Conservation (phyloP, 306 rosid species). For the apple (Malus domestica) region ASM211411v1 NC_041801.1:2442501-2443000, state of each 20-base stretch:
- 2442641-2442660: slow-evolving; percentile 90
- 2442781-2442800: not conserved
- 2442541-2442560: not conserved
- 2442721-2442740: not conserved
- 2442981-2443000: not conserved
- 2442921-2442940: not conserved
- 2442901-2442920: slow-evolving; percentile 33
- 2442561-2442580: slow-evolving; percentile 3
- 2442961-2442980: not conserved
- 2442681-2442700: slow-evolving; percentile 74
- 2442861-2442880: slow-evolving; percentile 36
- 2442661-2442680: slow-evolving; percentile 80
- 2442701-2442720: slow-evolving; percentile 42
- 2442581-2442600: slow-evolving; percentile 54
- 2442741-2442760: not conserved
- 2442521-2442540: slow-evolving; percentile 1
- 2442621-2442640: slow-evolving; percentile 94
- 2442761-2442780: not conserved
- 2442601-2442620: slow-evolving; percentile 97
- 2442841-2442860: slow-evolving; percentile 69
- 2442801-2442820: slow-evolving; percentile 49
- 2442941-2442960: not conserved
- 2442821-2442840: slow-evolving; percentile 91
- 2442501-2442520: slow-evolving; percentile 11
- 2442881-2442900: slow-evolving; percentile 65